These are phyloP conservation scores for Tylopilus rubrobrunneus DNA, from an alignment of 768 basidiomycete genomes.

Conservation along the genomic window DNA sequence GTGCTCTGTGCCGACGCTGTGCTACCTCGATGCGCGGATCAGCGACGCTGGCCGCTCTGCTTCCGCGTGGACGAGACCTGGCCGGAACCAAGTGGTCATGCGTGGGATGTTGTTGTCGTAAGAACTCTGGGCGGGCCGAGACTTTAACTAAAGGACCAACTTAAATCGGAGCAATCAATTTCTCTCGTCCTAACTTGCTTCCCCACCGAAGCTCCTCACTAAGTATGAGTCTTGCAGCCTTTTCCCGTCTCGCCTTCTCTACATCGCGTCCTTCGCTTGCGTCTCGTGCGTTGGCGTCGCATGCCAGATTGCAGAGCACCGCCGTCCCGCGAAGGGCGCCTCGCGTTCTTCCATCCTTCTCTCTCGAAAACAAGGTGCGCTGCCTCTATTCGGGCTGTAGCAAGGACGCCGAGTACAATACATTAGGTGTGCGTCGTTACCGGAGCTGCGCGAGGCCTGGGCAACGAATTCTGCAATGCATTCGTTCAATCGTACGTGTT, in stretches of 20 bases:
- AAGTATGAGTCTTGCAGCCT: constrained; percentile 27
- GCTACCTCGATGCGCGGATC: neutral
- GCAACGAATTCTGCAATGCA: constrained; percentile 86
- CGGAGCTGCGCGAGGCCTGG: constrained; percentile 88
- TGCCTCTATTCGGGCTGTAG: neutral
- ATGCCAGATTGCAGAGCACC: constrained; percentile 27
- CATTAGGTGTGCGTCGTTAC: constrained; percentile 85
- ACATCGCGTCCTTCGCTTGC: constrained; percentile 12
- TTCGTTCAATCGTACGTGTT: constrained; percentile 71
- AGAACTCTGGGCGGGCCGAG: constrained; percentile 2
- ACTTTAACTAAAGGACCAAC: neutral
- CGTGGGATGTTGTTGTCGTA: neutral
- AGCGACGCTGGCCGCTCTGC: too few relatives aligned
- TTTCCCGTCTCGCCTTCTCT: constrained; percentile 23
- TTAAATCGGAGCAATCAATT: constrained; percentile 21
- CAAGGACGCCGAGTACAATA: neutral
- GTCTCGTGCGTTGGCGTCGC: constrained; percentile 7
- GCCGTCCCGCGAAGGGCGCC: constrained; percentile 24
- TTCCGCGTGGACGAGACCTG: too few relatives aligned
- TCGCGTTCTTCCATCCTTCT: constrained; percentile 69
- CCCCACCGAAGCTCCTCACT: constrained; percentile 7
- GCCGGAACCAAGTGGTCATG: neutral
- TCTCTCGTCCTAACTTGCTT: constrained; percentile 14
- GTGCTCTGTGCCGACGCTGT: too few relatives aligned
- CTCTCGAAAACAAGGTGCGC: constrained; percentile 70